Evolutionary conservation across 2,329 filamentous ascomycete species (phyloP).

Genomic region (Septoria petroselini): DNA sequence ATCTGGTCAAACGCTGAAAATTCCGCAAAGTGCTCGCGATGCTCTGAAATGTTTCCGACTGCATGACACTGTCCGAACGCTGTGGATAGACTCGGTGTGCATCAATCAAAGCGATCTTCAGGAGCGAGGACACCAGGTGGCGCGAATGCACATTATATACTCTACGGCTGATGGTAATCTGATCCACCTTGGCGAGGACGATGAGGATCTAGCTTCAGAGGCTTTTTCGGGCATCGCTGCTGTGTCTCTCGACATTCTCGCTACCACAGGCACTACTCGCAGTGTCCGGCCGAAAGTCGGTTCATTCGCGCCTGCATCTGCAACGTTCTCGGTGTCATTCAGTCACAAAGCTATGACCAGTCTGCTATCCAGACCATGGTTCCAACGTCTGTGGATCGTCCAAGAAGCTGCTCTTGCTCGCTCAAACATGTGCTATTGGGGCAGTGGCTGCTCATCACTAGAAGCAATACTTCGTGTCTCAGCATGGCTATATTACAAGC

Average conservation of each 20-base stretch:
- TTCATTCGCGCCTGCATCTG: too few species aligned
- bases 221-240: background rate
- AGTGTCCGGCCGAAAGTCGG: too few species aligned
- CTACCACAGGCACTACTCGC: background rate
- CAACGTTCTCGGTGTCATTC: conserved; percentile 10
- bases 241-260: background rate
- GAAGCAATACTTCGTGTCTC: conserved; percentile 2
- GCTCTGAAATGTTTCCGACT: conserved; percentile 7
- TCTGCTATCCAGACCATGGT: conserved; percentile 14
- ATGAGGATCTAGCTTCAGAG: background rate
- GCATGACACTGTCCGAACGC: background rate
- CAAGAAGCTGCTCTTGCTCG: conserved; percentile 12
- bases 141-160: conserved; percentile 7
- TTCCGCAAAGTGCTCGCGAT: background rate
- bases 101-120: conserved; percentile 12
- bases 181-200: conserved; percentile 12
- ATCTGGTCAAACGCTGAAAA: background rate
- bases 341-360: conserved; percentile 2
- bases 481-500: background rate
- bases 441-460: background rate
- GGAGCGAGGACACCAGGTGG: conserved; percentile 7
- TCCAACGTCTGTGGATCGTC: conserved; percentile 14
- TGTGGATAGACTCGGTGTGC: conserved; percentile 16
- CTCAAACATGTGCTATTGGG: conserved; percentile 8
- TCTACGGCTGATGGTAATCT: conserved; percentile 2